Base-by-base conservation (phyloP, 768 basidiomycete genomes). In the Phanerochaete sordida region DNA sequence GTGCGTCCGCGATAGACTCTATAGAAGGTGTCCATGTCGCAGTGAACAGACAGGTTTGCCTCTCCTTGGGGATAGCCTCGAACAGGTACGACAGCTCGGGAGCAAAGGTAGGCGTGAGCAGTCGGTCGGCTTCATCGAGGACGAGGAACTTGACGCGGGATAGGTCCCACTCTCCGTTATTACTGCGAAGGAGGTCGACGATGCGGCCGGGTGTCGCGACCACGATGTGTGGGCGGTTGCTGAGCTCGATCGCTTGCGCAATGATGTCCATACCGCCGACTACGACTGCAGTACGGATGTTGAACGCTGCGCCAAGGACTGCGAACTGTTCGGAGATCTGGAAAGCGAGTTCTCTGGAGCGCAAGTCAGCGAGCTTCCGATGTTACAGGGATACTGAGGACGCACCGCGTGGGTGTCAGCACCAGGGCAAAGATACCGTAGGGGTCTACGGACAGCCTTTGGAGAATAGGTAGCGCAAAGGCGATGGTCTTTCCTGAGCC, bases 191-290 rank as follows among this genome's bases (percentile, higher is more conserved):
- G 66, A 94, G 87, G 73, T 99, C 97, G 2, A 95, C 92, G 23
- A 99, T 85, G 21, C 97, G 84, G 1, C 97, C 97, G 2, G 97
- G 97, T 0, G 97, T 99, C 8, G 95, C 97, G 48, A 99, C 86
- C 24, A 98, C 87, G 37, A 99, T 82, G 70, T 98, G 97, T 0
- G 97, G 97, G 44, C 90, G 83, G 63, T 86, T 84, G 2, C 81
- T 80, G 15, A 99, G 83, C 67, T 95, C 94, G 19, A 92, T 77
- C 0, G 96, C 93, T 71, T 99, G 97, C 1, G 85, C 72, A 80
- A 97, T 93, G 88, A 96, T 96, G 67, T 99, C 97, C 93, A 99
- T 96, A 5, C 97, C 97, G 19, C 97, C 97, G 1, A 98, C 95
- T 31, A 98, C 78, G 8, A 98, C 94, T 11, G 90, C 84, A 9